Evolutionary conservation across 225 moss, liverwort and hornwort genomes (phyloP).

Genomic region (Thuidium tamariscinum): DNA sequence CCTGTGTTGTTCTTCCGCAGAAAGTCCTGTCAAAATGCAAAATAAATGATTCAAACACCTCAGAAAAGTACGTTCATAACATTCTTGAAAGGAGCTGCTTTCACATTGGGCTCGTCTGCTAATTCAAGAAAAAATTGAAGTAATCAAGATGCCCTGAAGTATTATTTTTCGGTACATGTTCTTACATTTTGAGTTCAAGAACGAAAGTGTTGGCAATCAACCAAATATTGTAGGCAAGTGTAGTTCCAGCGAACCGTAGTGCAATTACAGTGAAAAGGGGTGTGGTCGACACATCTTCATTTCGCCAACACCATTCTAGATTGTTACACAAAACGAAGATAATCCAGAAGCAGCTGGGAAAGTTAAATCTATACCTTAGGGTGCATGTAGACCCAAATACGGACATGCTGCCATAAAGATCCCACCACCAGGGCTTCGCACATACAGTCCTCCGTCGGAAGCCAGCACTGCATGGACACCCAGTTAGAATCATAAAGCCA

Average conservation of each 20-base stretch:
- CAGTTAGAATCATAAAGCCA: background rate
- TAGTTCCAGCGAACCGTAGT: too few species aligned
- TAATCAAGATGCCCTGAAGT: background rate
- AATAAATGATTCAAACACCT: background rate
- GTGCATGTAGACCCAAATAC: slow-evolving; percentile 93
- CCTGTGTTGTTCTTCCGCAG: slow-evolving; percentile 96
- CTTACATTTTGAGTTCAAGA: background rate
- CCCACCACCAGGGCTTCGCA: slow-evolving; percentile 48
- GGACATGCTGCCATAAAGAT: slow-evolving; percentile 51
- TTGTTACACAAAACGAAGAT: background rate
- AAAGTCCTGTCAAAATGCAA: slow-evolving; percentile 59
- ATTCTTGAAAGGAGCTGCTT: too few species aligned
- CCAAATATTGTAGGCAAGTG: background rate
- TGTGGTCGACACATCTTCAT: too few species aligned
- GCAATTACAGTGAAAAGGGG: background rate
- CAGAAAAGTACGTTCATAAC: too few species aligned
- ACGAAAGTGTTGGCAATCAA: background rate
- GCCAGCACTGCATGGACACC: slow-evolving; percentile 64
- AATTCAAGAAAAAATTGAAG: background rate
- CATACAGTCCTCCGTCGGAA: slow-evolving; percentile 84
- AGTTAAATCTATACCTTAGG: slow-evolving; percentile 49
- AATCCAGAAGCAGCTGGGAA: background rate
- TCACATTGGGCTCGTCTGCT: background rate
- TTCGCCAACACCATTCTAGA: too few species aligned
- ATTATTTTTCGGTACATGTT: too few species aligned